Base-by-base conservation (phyloP, 1,139 yeast genomes). In the Debaryomycetaceae sp. region DNA sequence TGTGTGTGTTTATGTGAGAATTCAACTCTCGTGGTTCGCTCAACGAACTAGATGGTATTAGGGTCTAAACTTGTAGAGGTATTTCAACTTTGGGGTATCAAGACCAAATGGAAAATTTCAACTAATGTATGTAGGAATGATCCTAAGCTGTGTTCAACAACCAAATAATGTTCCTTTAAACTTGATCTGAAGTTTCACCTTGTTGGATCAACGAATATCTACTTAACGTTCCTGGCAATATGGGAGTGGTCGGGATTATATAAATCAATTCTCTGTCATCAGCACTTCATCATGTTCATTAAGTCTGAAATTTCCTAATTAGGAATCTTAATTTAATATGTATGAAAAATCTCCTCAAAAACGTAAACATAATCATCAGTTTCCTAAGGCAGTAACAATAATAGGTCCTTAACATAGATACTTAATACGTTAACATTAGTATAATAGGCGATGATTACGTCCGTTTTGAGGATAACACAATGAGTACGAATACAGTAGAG, bases 161-260 rank as follows among this genome's bases (percentile, higher is more conserved):
- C 26, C 11, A 8, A 22, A 22, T n/a, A n/a, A n/a, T n/a, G n/a
- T n/a, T n/a, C n/a, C n/a, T n/a, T n/a, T n/a, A n/a, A n/a, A n/a
- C n/a, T n/a, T n/a, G n/a, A n/a, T n/a, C n/a, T n/a, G n/a, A n/a
- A n/a, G n/a, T n/a, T n/a, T n/a, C n/a, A n/a, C n/a, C n/a, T n/a
- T n/a, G n/a, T n/a, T n/a, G n/a, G n/a, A n/a, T n/a, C n/a, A n/a
- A n/a, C n/a, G n/a, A n/a, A n/a, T n/a, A n/a, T n/a, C n/a, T n/a
- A n/a, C n/a, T n/a, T n/a, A n/a, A n/a, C n/a, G n/a, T n/a, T n/a
- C n/a, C n/a, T n/a, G 8, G 41, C 35, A 31, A 38, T 39, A 26
- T 39, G 38, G 22, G 37, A 36, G 33, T 35, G 35, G 26, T 36
- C 34, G 5, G 36, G 19, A 22, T 16, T 15, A 13, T 34, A 30